Percentiles rank a stretch among this genome's conserved stretches.
Evolutionary conservation across 768 basidiomycete species (phyloP).

Genomic region (Sarcomyxa edulis): DNA sequence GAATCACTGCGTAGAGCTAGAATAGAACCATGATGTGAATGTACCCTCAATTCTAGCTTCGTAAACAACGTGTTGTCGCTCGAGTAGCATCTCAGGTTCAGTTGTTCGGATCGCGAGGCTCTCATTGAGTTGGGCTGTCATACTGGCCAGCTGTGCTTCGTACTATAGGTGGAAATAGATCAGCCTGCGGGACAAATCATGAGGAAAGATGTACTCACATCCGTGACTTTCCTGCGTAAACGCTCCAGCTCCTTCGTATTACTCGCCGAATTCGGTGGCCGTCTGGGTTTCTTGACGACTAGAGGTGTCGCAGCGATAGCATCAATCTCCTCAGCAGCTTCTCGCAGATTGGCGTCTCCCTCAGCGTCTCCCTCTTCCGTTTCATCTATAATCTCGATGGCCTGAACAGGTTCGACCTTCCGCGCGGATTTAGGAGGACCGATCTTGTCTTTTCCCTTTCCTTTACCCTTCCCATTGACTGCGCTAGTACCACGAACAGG

Average conservation of each 20-base stretch:
- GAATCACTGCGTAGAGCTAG: constrained; percentile 4
- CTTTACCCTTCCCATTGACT: constrained; percentile 24
- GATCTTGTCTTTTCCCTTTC: constrained; percentile 28
- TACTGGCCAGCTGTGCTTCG: constrained; percentile 25
- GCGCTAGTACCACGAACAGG: neutral
- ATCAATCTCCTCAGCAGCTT: constrained; percentile 11
- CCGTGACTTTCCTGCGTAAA: constrained; percentile 1
- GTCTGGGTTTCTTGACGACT: constrained; percentile 8
- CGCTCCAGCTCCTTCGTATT: constrained; percentile 4
- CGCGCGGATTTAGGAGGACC: constrained; percentile 15
- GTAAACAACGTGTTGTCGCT: constrained; percentile 43
- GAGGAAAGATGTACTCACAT: constrained; percentile 1
- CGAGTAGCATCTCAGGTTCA: constrained; percentile 56
- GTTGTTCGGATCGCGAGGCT: constrained; percentile 52
- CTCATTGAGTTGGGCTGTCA: constrained; percentile 56
- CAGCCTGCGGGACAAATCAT: neutral
- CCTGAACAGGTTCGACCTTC: constrained; percentile 7
- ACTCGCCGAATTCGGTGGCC: constrained; percentile 4
- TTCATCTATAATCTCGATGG: constrained; percentile 17
- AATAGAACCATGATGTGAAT: constrained; percentile 6
- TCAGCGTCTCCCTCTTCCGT: constrained; percentile 12
- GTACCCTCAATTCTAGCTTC: constrained; percentile 50
- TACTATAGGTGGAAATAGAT: constrained; percentile 6
- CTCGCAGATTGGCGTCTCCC: constrained; percentile 14
- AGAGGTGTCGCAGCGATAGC: constrained; percentile 1